These are phyloP conservation scores for Macadamia integrifolia DNA, from an alignment of 164 flowering plant genomes.

Conservation along the genomic window DNA sequence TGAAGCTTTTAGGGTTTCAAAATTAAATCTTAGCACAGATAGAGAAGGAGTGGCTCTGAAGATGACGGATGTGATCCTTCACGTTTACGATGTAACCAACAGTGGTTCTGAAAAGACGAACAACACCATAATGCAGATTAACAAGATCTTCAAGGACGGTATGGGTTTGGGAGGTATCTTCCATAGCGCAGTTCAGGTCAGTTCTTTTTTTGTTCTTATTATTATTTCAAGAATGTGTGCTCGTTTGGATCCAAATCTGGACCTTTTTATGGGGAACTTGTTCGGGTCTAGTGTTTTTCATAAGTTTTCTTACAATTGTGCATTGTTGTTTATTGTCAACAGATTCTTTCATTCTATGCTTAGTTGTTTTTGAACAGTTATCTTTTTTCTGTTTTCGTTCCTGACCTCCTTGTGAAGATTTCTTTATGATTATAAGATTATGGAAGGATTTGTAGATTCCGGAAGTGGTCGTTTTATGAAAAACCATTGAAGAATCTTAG, in stretches of 20 bases:
- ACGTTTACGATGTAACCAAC: slow-evolving; percentile 90
- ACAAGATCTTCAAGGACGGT: slow-evolving; percentile 95
- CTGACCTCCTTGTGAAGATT: not conserved
- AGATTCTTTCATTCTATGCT: not conserved
- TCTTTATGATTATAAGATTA: not conserved
- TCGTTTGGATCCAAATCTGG: not conserved
- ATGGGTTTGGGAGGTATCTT: slow-evolving; percentile 98
- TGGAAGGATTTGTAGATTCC: not conserved
- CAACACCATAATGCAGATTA: slow-evolving; percentile 91
- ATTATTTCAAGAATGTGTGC: not conserved
- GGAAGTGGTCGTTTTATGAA: not conserved
- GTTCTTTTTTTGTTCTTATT: not conserved
- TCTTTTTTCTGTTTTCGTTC: not conserved
- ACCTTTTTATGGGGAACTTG: not conserved
- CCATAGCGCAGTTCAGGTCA: slow-evolving; percentile 92
- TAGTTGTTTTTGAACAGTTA: not conserved
- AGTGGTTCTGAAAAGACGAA: slow-evolving; percentile 86
- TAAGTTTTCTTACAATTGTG: not conserved
- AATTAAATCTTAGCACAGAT: not conserved
- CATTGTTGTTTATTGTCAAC: not conserved
- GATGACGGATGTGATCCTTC: slow-evolving; percentile 75
- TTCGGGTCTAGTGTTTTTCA: not conserved
- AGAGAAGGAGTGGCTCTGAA: slow-evolving; percentile 10
- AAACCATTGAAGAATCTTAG: not conserved
- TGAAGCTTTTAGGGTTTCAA: slow-evolving; percentile 15